These are phyloP conservation scores for Teratosphaeria viscida DNA, from an alignment of 2,329 filamentous ascomycete genomes.

Conservation along the genomic window DNA sequence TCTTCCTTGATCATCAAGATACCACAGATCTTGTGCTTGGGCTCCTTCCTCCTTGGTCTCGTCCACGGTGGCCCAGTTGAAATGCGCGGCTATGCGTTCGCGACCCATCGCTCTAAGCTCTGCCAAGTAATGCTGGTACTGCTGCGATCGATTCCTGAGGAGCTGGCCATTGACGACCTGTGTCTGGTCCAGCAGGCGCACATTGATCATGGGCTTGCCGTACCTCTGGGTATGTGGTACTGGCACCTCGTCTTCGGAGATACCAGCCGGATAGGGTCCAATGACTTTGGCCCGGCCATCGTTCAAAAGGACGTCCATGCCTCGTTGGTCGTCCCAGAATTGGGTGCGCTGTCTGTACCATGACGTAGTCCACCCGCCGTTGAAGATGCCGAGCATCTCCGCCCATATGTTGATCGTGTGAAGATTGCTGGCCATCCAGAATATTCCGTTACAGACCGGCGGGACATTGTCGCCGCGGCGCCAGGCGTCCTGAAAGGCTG, in stretches of 20 bases:
- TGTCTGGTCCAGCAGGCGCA: conserved; percentile 8
- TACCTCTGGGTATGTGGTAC: neutral
- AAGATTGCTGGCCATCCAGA: conserved; percentile 9
- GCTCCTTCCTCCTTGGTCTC: neutral
- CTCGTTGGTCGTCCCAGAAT: conserved; percentile 6
- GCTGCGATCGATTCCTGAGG: neutral
- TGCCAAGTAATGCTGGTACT: neutral
- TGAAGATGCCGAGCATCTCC: conserved; percentile 6
- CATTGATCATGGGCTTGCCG: neutral
- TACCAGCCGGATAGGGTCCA: conserved; percentile 5
- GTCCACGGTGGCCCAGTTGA: neutral
- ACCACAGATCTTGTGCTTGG: neutral
- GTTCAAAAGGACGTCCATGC: conserved; percentile 10
- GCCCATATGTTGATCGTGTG: conserved; percentile 5
- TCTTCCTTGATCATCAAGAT: neutral
- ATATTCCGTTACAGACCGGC: conserved; percentile 11
- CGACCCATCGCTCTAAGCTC: neutral
- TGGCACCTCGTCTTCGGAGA: conserved; percentile 2
- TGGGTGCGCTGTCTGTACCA: neutral
- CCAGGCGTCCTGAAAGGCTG: conserved; percentile 8
- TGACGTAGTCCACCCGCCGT: neutral
- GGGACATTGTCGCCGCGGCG: conserved; percentile 7
- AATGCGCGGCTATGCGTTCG: neutral
- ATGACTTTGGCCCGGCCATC: conserved; percentile 5
- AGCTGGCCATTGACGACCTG: conserved; percentile 8